Conservation (phyloP, 2,329 filamentous ascomycete species). For the Nigrospora sphaerica region DNA sequence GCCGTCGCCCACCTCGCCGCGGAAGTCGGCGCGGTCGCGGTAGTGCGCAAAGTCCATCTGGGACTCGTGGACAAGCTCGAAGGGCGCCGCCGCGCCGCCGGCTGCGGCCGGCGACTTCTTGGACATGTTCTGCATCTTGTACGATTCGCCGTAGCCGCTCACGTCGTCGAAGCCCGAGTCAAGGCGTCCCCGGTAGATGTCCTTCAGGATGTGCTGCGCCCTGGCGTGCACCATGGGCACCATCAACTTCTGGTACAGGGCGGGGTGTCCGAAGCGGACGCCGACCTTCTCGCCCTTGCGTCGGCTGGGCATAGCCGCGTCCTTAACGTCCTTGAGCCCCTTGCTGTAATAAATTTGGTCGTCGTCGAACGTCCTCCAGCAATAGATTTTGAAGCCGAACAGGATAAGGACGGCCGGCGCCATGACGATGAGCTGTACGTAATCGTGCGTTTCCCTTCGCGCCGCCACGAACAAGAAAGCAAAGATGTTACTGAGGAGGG, state of each 20-base stretch:
- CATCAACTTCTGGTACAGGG: slow-evolving; percentile 81
- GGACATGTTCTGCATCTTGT: slow-evolving; percentile 68
- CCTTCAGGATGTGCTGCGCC: slow-evolving; percentile 74
- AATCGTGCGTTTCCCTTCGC: slow-evolving; percentile 51
- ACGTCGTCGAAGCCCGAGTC: slow-evolving; percentile 52
- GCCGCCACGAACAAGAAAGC: slow-evolving; percentile 71
- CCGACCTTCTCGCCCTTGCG: slow-evolving; percentile 59
- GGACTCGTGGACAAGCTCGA: slow-evolving; percentile 79
- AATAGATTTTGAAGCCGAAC: slow-evolving; percentile 81
- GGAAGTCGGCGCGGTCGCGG: slow-evolving; percentile 81
- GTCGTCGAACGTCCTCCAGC: slow-evolving; percentile 68
- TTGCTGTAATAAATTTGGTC: slow-evolving; percentile 67
- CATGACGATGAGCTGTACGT: slow-evolving; percentile 69
- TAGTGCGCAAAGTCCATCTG: slow-evolving; percentile 83
- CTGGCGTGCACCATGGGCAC: slow-evolving; percentile 92
- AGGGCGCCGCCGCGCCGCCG: slow-evolving; percentile 44
- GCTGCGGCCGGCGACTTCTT: slow-evolving; percentile 33
- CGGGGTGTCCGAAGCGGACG: slow-evolving; percentile 80
- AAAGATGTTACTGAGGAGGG: slow-evolving; percentile 70
- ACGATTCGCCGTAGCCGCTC: slow-evolving; percentile 74
- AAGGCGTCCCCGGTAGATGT: slow-evolving; percentile 76
- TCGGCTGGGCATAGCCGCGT: slow-evolving; percentile 36
- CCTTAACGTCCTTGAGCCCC: slow-evolving; percentile 34
- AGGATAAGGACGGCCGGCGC: slow-evolving; percentile 72
- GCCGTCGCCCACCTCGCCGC: slow-evolving; percentile 66